Conservation (phyloP, 805 yeast genomes). For the Danielozyma ontarioensis region DNA sequence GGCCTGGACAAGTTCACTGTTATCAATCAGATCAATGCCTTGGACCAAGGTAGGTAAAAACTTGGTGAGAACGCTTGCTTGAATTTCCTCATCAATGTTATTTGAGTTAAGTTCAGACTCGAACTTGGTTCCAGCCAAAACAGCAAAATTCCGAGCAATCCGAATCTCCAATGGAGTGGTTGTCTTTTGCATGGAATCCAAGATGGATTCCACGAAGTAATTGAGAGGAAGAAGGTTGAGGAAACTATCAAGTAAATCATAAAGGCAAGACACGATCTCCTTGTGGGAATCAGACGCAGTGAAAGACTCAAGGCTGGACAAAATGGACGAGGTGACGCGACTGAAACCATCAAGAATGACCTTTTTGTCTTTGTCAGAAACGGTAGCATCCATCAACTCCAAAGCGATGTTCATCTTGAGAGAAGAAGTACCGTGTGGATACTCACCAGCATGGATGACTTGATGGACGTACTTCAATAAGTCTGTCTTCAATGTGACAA, state of each 20-base stretch:
- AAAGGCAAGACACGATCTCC: constrained; percentile 39
- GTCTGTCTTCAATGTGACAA: constrained; percentile 43
- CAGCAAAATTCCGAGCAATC: constrained; percentile 57
- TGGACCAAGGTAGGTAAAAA: constrained; percentile 47
- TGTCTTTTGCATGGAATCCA: constrained; percentile 30
- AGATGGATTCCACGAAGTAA: constrained; percentile 61
- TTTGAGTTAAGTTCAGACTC: constrained; percentile 55
- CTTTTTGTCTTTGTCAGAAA: constrained; percentile 22
- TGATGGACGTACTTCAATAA: constrained; percentile 55
- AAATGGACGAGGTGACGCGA: constrained; percentile 27
- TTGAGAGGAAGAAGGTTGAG: constrained; percentile 71
- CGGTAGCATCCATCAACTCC: constrained; percentile 40
- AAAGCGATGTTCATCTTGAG: constrained; percentile 51
- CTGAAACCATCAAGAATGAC: constrained; percentile 30
- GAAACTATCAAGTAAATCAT: constrained; percentile 54
- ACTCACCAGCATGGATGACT: constrained; percentile 30
- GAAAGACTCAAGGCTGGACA: constrained; percentile 33
- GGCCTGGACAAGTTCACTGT: constrained; percentile 57
- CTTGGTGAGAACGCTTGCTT: constrained; percentile 45
- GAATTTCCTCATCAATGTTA: constrained; percentile 36
- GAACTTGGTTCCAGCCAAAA: constrained; percentile 62
- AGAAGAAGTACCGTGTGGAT: constrained; percentile 14
- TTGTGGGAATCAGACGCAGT: constrained; percentile 12
- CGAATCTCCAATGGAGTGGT: constrained; percentile 39
- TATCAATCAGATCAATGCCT: constrained; percentile 29